Conservation (phyloP, 139 green algal species). For the Chlamydomonas incerta region DNA sequence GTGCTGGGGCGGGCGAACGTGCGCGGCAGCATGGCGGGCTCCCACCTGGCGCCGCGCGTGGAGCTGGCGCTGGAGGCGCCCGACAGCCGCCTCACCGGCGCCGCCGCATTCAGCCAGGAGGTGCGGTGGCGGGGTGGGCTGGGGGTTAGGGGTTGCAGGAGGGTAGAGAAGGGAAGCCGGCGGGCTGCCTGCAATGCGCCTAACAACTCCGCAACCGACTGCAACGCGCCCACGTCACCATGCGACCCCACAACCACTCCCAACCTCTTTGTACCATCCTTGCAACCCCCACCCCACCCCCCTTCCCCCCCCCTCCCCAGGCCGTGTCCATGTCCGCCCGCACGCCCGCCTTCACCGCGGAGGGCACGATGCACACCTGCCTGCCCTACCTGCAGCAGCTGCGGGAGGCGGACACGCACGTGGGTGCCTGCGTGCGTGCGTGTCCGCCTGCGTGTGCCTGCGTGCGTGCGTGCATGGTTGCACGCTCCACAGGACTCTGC, state of each 20-base stretch:
- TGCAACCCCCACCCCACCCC: background rate
- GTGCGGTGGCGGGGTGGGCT: too few relatives aligned
- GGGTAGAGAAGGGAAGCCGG: too few relatives aligned
- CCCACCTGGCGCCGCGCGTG: constrained; percentile 70
- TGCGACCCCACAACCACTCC: too few relatives aligned
- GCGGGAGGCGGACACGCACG: constrained; percentile 55
- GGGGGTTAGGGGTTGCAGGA: background rate
- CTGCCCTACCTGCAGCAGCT: constrained; percentile 41
- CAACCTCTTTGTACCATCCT: too few relatives aligned
- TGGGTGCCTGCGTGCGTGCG: background rate
- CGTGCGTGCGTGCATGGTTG: too few relatives aligned
- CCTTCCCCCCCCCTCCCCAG: background rate
- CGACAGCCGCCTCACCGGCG: constrained; percentile 25
- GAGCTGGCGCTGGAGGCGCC: constrained; percentile 54
- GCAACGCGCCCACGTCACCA: too few relatives aligned
- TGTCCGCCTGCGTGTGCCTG: too few relatives aligned
- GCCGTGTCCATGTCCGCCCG: constrained; percentile 27
- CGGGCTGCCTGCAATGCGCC: too few relatives aligned
- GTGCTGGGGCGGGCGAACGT: constrained; percentile 58
- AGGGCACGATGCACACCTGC: constrained; percentile 46
- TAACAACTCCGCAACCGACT: too few relatives aligned
- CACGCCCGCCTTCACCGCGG: constrained; percentile 46
- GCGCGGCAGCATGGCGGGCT: constrained; percentile 69
- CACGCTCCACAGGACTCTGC: too few relatives aligned
- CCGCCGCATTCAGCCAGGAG: background rate